Percentiles rank a stretch among this genome's conserved stretches.
phyloP scores from a whole-genome alignment of 73 alveolate species.

The Tetrahymena malaccensis region DNA sequence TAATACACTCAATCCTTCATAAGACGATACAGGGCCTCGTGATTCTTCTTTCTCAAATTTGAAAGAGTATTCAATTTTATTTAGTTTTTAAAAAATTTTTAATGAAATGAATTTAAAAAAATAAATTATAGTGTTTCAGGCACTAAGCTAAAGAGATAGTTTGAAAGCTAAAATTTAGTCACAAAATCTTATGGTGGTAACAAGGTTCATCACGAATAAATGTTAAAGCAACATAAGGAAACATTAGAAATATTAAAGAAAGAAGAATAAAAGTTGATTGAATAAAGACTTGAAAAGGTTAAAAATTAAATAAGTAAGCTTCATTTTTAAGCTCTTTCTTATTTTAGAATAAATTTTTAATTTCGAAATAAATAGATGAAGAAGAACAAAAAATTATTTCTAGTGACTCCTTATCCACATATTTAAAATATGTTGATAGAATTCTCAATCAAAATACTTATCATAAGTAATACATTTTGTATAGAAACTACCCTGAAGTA shows the following conservation, averaged over 20 bases:
- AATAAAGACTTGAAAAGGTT: slow-evolving; percentile 6
- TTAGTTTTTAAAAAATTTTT: neutral
- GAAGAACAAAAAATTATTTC: slow-evolving; percentile 36
- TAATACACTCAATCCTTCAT: slow-evolving; percentile 2
- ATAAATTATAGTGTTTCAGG: slow-evolving; percentile 23
- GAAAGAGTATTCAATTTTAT: neutral
- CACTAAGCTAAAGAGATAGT: slow-evolving; percentile 2
- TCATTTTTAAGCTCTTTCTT: neutral
- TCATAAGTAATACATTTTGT: slow-evolving; percentile 87
- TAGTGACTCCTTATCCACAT: slow-evolving; percentile 4
- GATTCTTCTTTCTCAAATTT: neutral
- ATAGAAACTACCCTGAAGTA: slow-evolving; percentile 93
- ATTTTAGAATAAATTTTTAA: neutral
- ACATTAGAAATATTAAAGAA: slow-evolving; percentile 11
- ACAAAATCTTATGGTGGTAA: slow-evolving; percentile 34
- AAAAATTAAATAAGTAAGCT: neutral
- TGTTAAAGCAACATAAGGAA: slow-evolving; percentile 4
- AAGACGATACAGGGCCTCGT: slow-evolving; percentile 14
- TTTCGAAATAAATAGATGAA: slow-evolving; percentile 2
- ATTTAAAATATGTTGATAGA: slow-evolving; percentile 84
- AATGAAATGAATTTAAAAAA: neutral
- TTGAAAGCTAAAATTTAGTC: slow-evolving; percentile 6
- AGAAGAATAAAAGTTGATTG: slow-evolving; percentile 10
- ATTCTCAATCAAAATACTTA: slow-evolving; percentile 87
- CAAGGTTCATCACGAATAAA: slow-evolving; percentile 12